Evolutionary conservation across 305 asterid species (phyloP), one percentile per base, ranked within the genome.

Genomic region (Caryopteris hybrid): DNA sequence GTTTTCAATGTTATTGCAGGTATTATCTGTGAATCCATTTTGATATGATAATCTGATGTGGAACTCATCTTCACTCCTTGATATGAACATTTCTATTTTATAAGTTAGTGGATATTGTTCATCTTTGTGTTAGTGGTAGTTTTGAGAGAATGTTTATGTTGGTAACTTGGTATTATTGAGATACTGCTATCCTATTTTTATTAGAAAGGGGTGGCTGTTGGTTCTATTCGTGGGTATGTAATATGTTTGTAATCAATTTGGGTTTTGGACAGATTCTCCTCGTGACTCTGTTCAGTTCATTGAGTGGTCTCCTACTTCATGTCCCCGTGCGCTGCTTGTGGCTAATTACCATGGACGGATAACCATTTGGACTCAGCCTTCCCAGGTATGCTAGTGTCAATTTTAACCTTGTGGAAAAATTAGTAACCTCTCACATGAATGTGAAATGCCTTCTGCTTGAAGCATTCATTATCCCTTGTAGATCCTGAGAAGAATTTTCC

Each of bases 1-100:
- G 92, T 87, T 70, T 89, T 94, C 75, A 94, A 91, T 82, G 97
- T 94, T 67, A 84, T 87, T 79, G 99, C 99, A 94, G 99, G 99
- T 94, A 91, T 52, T 25, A 29, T 52, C 42, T 46, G 65, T 55
- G 63, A 43, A 79, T 23, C 66, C 64, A 66, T 65, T 42, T 51
- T 69, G 58, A 50, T 69, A 50, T 50, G 52, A 42, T 25, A 68
- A 36, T 72, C n/a, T 25, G 48, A 12, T 57, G 72, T 12, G 6
- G 60, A 64, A 51, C 54, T 61, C 60, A 20, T 73, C 61, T 65
- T 23, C 22, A 38, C 62, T 3, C 63, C 31, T 60, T 64, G 36
- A 2, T 41, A 47, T 60, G 62, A 33, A 23, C 11, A 48, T 52
- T 64, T 47, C 13, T 38, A 34, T 31, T 62, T 21, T 61, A n/a